Base-by-base conservation (phyloP, 495 filamentous ascomycete species). In the Cercophora newfieldiana region DNA sequence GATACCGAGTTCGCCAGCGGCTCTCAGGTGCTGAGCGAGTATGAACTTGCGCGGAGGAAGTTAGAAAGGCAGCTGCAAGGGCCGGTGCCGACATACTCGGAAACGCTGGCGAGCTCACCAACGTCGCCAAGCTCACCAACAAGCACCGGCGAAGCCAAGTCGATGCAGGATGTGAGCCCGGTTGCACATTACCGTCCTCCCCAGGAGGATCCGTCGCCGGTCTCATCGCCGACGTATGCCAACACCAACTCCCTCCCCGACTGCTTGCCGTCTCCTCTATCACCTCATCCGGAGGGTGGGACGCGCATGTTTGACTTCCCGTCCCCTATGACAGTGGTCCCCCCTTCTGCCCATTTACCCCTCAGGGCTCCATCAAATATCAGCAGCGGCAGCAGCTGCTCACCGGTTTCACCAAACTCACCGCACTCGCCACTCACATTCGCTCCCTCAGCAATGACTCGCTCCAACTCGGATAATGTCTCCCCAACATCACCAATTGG, bases 251-350 rank as follows among this genome's bases (percentile, higher is more conserved):
- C 75, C 2, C 60, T 77, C 1, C 73, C 73, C 26, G 75, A 74
- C 50, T 74, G 69, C 7, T 74, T 82, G 7, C 81, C 80, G 24
- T 83, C 81, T n/a, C 81, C 81, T 0, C 50, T 83, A 30, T 77
- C 80, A 22, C 78, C 80, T 3, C 74, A 76, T 31, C 74, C 76
- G 31, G 81, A 80, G 44, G 80, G 78, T 71, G 67, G 73, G 21
- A 76, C 71, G 26, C 74, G 77, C 47, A 66, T 71, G 5, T 74
- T 76, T 28, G 77, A 80, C 58, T 61, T 73, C 8, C 79, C 80
- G 29, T 82, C 81, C 5, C 77, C 80, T 1, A 71, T 72, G 75
- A 78, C 73, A 53, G 73, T 67, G 44, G 75, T 53, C 44, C 37
- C 37, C 12, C 74, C 67, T 31, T 75, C 68, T 51, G 55, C 70